phyloP scores from a whole-genome alignment of 306 rosid genomes.

The Dalbergia cultrata region DNA sequence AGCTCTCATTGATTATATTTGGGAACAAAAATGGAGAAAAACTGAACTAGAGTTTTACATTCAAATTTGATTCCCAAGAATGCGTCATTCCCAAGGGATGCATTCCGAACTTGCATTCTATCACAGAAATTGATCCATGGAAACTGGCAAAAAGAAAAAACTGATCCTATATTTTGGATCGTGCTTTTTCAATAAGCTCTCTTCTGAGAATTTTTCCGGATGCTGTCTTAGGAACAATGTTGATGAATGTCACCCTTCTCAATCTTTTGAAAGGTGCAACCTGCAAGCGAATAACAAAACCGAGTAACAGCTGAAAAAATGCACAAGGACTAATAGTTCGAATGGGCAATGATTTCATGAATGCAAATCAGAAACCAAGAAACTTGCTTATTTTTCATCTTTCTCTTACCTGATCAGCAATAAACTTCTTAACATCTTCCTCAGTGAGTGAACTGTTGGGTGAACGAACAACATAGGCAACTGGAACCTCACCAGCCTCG shows the following conservation, averaged over 20 bases:
- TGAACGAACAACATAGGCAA: slow-evolving; percentile 79
- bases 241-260: slow-evolving; percentile 79
- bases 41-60: too few species aligned
- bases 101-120: background rate
- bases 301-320: background rate
- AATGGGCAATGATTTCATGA: background rate
- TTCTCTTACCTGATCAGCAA: slow-evolving; percentile 71
- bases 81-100: background rate
- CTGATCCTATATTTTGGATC: slow-evolving; percentile 66
- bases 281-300: slow-evolving; percentile 51
- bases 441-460: slow-evolving; percentile 81
- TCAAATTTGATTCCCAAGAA: too few species aligned
- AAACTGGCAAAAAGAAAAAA: background rate
- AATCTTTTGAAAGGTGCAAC: slow-evolving; percentile 90
- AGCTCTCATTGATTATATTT: too few species aligned
- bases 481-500: slow-evolving; percentile 94
- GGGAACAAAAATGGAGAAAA: too few species aligned
- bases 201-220: slow-evolving; percentile 92
- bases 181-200: slow-evolving; percentile 78
- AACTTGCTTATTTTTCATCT: background rate
- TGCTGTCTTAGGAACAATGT: slow-evolving; percentile 76
- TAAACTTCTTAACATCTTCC: slow-evolving; percentile 69
- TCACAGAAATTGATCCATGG: background rate
- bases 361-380: slow-evolving; percentile 17
- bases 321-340: background rate